These are phyloP conservation scores for Cyclostephanos invisitatus DNA, from an alignment of 108 stramenopile genomes.

Conservation along the genomic window DNA sequence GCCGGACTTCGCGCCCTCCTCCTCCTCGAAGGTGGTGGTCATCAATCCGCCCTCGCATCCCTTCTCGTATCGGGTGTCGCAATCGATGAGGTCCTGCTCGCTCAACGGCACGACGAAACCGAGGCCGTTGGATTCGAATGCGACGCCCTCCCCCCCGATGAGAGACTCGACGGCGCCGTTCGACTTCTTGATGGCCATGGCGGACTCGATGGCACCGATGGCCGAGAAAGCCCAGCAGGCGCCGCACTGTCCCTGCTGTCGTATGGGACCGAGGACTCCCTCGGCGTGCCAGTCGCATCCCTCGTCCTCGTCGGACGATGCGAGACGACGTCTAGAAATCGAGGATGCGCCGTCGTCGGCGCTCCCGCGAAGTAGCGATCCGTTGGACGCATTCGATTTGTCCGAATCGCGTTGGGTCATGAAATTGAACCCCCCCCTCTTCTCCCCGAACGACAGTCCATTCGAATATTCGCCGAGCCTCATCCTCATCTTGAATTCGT, in stretches of 20 bases:
- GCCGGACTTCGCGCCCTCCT: conserved; percentile 76
- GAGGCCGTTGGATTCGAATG: too few relatives aligned
- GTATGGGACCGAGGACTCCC: conserved; percentile 89
- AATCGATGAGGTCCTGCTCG: conserved; percentile 95
- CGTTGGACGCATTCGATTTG: too few relatives aligned
- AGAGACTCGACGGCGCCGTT: background rate
- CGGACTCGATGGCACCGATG: conserved; percentile 93
- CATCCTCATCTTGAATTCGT: conserved; percentile 79
- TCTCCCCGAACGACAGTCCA: conserved; percentile 25
- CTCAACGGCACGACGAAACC: conserved; percentile 85
- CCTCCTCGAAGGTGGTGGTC: conserved; percentile 95
- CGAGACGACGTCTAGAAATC: conserved; percentile 19
- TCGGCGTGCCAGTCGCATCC: conserved; percentile 79
- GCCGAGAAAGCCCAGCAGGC: conserved; percentile 97
- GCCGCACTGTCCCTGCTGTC: conserved; percentile 91
- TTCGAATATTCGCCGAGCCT: conserved; percentile 57
- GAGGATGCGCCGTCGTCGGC: background rate
- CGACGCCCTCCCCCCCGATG: too few relatives aligned
- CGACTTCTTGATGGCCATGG: conserved; percentile 75
- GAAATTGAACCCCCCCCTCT: conserved; percentile 43
- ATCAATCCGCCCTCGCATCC: conserved; percentile 94
- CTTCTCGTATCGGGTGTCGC: conserved; percentile 79
- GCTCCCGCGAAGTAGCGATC: too few relatives aligned
- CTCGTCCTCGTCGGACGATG: conserved; percentile 14
- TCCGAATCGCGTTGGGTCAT: conserved; percentile 13